These are phyloP conservation scores for Alternaria triticimaculans DNA, from an alignment of 2,329 filamentous ascomycete genomes.

Conservation along the genomic window DNA sequence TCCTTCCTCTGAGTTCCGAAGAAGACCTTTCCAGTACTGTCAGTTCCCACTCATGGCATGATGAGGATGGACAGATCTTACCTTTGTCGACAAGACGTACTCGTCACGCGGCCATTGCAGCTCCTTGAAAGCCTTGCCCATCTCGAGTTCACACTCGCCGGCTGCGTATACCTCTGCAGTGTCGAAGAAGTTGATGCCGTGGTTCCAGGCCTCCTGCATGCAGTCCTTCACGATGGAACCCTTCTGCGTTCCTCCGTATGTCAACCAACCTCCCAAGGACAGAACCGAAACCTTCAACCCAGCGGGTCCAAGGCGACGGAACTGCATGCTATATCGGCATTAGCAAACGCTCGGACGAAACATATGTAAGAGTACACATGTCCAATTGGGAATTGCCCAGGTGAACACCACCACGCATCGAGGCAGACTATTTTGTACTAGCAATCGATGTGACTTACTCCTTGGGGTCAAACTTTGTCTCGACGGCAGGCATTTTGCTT, in stretches of 20 bases:
- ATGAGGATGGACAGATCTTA: neutral
- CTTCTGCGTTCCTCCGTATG: slow-evolving; percentile 58
- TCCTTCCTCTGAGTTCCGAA: slow-evolving; percentile 65
- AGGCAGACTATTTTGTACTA: neutral
- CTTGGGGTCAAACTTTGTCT: slow-evolving; percentile 58
- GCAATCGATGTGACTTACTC: slow-evolving; percentile 15
- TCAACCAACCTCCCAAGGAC: slow-evolving; percentile 56
- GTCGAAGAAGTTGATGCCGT: slow-evolving; percentile 60
- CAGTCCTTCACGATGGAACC: slow-evolving; percentile 58
- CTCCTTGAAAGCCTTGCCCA: slow-evolving; percentile 58
- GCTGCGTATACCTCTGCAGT: slow-evolving; percentile 62
- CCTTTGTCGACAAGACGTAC: slow-evolving; percentile 37
- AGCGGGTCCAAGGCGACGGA: slow-evolving; percentile 41
- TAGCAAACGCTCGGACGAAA: neutral
- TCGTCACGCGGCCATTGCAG: slow-evolving; percentile 55
- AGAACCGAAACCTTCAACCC: slow-evolving; percentile 60
- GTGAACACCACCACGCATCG: neutral
- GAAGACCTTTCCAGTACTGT: slow-evolving; percentile 51
- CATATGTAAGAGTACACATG: neutral
- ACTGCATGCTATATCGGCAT: slow-evolving; percentile 36
- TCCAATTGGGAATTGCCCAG: neutral
- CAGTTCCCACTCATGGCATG: neutral
- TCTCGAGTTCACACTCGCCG: slow-evolving; percentile 68
- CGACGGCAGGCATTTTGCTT: slow-evolving; percentile 46
- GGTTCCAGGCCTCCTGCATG: slow-evolving; percentile 57